Evolutionary conservation across 805 yeast species (phyloP).

Genomic region (Zygosaccharomyces pseudorouxii): DNA sequence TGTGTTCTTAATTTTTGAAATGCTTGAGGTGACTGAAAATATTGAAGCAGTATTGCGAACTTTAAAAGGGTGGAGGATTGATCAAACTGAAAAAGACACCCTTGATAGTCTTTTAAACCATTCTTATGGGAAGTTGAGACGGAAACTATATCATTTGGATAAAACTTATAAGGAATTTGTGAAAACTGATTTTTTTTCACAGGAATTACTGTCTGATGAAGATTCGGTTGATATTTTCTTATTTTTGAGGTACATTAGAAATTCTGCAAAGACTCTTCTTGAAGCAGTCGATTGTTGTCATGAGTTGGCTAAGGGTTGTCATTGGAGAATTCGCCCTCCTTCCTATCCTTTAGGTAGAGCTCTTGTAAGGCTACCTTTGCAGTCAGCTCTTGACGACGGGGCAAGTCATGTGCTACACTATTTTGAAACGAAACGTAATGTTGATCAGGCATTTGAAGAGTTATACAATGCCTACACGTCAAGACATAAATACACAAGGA

Average conservation of each 20-base stretch:
- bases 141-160: conserved; percentile 34
- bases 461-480: conserved; percentile 44
- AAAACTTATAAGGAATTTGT: conserved; percentile 36
- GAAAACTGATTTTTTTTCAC: conserved; percentile 35
- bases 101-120: conserved; percentile 9
- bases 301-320: conserved; percentile 22
- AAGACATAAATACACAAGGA: conserved; percentile 26
- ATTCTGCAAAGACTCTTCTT: conserved; percentile 38
- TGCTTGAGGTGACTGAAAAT: conserved; percentile 30
- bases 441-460: conserved; percentile 43
- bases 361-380: conserved; percentile 39
- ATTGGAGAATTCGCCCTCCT: conserved; percentile 38
- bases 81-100: conserved; percentile 8
- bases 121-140: conserved; percentile 25
- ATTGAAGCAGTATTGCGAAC: conserved; percentile 18
- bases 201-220: conserved; percentile 35
- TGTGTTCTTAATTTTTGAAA: conserved; percentile 30
- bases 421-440: conserved; percentile 41
- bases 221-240: conserved; percentile 39
- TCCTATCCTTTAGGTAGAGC: conserved; percentile 41
- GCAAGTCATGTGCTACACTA: conserved; percentile 42
- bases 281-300: conserved; percentile 24
- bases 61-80: conserved; percentile 6
- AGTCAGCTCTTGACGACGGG: conserved; percentile 45
- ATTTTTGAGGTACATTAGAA: conserved; percentile 40